Evolutionary conservation across 2,329 filamentous ascomycete species (phyloP), one percentile per base, ranked within the genome.

Genomic region (Nemania sp.): DNA sequence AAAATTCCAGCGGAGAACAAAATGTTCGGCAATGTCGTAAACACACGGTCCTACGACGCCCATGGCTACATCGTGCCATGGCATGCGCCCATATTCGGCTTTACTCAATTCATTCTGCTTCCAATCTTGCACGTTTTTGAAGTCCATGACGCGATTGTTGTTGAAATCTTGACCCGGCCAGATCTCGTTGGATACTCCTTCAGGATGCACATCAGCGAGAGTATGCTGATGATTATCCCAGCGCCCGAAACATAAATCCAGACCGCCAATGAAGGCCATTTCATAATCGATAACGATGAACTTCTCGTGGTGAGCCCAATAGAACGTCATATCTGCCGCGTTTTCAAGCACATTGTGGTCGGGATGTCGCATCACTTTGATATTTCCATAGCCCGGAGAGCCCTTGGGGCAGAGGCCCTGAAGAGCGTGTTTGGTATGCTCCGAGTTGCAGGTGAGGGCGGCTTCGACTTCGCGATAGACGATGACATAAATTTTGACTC

Each of bases 81-180:
- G 93, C 94, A 99, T 97, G 24, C 94, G 87, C 6, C 92, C 92
- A 64, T 87, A 95, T 43, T 96, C 90, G 3, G 88, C 86, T 73
- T 97, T 97, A 71, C 86, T 91, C 14, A 97, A 77, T 69, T 96
- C 91, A 62, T 99, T 97, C 44, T 88, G 83, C 71, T 94, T 91
- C 93, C 93, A 97, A 67, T 97, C 88, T 24, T 89, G 72, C 1
- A 97, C 94, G 26, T 87, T 88, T 64, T 97, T 81, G 70, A 97
- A 99, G 66, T 99, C 94, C 87, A 96, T 89, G 63, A 97, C 86
- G 31, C 93, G 85, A 70, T 96, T 97, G 72, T 97, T 97, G 73
- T 97, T 97, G 77, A 95, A 97, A 66, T 99, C 94, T 68, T 99
- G 94, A 0, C 94, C 94, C 0, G 94, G 92, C 80, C 91, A 99